Percentiles rank a stretch among this genome's conserved stretches.
Conservation (phyloP, 1,284 basidiomycete species). For the Trametes pubescens region DNA sequence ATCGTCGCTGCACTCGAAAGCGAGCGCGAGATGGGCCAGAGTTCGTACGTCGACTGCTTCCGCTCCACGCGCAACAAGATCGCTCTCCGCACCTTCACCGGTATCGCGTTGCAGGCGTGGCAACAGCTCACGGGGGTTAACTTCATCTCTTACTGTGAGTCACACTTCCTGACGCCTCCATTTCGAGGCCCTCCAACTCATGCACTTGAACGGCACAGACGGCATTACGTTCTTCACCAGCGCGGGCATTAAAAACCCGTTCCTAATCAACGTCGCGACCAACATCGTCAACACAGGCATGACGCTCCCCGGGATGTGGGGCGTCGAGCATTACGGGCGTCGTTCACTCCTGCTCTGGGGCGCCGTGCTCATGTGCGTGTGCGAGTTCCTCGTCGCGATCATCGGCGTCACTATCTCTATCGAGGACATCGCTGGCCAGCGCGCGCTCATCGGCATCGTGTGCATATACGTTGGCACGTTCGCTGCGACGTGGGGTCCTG, state of each 20-base stretch:
- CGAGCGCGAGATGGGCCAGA: slow-evolving; percentile 63
- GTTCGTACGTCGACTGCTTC: slow-evolving; percentile 74
- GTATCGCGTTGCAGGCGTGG: slow-evolving; percentile 78
- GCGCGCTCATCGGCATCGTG: slow-evolving; percentile 56
- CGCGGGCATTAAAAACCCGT: slow-evolving; percentile 73
- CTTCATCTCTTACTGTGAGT: slow-evolving; percentile 77
- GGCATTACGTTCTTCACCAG: slow-evolving; percentile 78
- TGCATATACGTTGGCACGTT: slow-evolving; percentile 83
- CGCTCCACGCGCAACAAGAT: slow-evolving; percentile 58
- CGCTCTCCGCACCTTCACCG: slow-evolving; percentile 78
- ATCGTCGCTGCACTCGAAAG: slow-evolving; percentile 75
- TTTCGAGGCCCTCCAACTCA: too few species aligned
- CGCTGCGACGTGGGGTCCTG: slow-evolving; percentile 80
- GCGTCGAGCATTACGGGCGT: slow-evolving; percentile 77
- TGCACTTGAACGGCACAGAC: too few species aligned
- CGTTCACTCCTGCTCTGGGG: slow-evolving; percentile 78
- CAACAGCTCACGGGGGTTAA: slow-evolving; percentile 89
- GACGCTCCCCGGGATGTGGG: slow-evolving; percentile 74
- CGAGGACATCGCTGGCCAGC: slow-evolving; percentile 41
- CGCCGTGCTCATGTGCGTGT: slow-evolving; percentile 74
- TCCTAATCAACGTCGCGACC: slow-evolving; percentile 76
- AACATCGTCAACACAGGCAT: slow-evolving; percentile 77
- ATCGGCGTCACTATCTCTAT: slow-evolving; percentile 68
- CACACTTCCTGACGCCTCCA: too few species aligned
- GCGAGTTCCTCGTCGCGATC: slow-evolving; percentile 79